A percentile compares a stretch with the other conserved stretches of the same genome.
phyloP scores from a whole-genome alignment of 2,329 filamentous ascomycete genomes.

The Rutstroemia sydowiana region DNA sequence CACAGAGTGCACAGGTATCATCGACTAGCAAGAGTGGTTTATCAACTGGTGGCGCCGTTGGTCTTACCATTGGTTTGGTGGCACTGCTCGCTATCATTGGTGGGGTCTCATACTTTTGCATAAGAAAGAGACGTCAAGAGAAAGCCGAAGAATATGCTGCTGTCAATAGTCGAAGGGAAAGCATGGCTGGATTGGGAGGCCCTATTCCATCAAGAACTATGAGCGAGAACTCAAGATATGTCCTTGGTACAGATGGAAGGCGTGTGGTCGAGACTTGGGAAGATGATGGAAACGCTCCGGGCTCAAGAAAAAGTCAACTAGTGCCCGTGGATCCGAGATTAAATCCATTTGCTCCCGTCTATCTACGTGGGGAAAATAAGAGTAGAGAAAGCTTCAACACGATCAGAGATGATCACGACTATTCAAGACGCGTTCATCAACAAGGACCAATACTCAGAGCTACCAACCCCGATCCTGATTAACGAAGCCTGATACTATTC shows the following conservation, averaged over 20 bases:
- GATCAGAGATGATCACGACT: constrained; percentile 57
- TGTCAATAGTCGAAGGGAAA: constrained; percentile 17
- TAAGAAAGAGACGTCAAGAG: constrained; percentile 37
- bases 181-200: constrained; percentile 18
- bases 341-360: constrained; percentile 53
- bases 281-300: constrained; percentile 13
- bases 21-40: constrained; percentile 28
- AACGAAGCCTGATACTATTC: constrained; percentile 11
- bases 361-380: constrained; percentile 45
- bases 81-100: constrained; percentile 36
- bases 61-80: constrained; percentile 46
- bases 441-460: constrained; percentile 48
- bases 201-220: constrained; percentile 26
- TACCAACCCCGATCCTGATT: constrained; percentile 47
- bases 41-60: constrained; percentile 42
- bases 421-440: constrained; percentile 45
- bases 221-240: constrained; percentile 31
- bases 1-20: constrained; percentile 10
- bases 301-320: constrained; percentile 43
- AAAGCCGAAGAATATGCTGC: constrained; percentile 31
- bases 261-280: constrained; percentile 30
- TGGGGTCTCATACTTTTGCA: constrained; percentile 35
- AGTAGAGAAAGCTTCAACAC: constrained; percentile 58
- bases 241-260: constrained; percentile 30
- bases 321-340: constrained; percentile 57